These are phyloP conservation scores for Psilocybe azurescens DNA, from an alignment of 768 basidiomycete genomes.

Conservation along the genomic window DNA sequence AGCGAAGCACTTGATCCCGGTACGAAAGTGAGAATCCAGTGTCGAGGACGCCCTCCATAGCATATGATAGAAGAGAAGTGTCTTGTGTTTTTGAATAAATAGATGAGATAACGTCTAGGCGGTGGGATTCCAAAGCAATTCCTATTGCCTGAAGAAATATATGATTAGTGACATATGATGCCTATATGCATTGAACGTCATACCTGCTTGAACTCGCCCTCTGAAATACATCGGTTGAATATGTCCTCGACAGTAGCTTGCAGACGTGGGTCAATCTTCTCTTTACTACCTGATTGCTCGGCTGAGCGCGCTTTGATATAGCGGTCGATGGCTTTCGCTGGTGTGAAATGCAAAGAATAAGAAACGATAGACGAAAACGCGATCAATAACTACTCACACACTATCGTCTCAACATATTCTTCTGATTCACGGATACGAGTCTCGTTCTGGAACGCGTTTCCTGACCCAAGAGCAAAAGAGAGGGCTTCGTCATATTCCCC, in stretches of 20 bases:
- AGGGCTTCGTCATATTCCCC: conserved; percentile 96
- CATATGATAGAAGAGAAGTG: conserved; percentile 81
- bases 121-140: conserved; percentile 90
- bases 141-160: conserved; percentile 75
- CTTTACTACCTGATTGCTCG: conserved; percentile 53
- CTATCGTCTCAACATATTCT: conserved; percentile 94
- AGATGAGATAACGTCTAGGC: conserved; percentile 83
- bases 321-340: conserved; percentile 95
- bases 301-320: conserved; percentile 78
- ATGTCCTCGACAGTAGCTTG: conserved; percentile 89
- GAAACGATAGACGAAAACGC: neutral
- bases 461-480: conserved; percentile 92
- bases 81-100: conserved; percentile 81
- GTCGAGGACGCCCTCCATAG: conserved; percentile 91
- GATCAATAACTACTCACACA: conserved; percentile 64
- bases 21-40: conserved; percentile 88
- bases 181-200: conserved; percentile 17
- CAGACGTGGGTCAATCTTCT: conserved; percentile 80
- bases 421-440: conserved; percentile 64
- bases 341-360: conserved; percentile 9
- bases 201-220: conserved; percentile 92
- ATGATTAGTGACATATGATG: conserved; percentile 18
- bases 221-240: conserved; percentile 82
- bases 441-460: conserved; percentile 82
- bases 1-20: conserved; percentile 80